Base-by-base conservation (phyloP, 192 early-diverging fungal genomes). In the Coemansia sp. region DNA sequence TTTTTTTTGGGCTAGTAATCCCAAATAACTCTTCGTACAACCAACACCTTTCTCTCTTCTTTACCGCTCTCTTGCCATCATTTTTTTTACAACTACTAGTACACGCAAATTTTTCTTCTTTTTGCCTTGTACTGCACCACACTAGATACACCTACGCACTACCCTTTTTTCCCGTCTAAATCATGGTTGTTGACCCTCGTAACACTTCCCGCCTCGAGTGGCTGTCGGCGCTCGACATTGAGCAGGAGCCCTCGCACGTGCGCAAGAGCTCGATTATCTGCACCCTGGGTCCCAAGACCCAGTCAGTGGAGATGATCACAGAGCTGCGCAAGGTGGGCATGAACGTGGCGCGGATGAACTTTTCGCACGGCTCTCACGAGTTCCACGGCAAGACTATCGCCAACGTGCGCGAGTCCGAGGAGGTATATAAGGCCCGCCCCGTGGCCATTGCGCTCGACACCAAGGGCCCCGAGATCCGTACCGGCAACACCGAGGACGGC, bases 381-480 rank as follows among this genome's bases (percentile, higher is more conserved):
- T 91, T 90, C 84, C 89, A 92, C 85, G 84, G 88, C 76, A 86
- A 84, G 63, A 87, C 89, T 33, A 87, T 92, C 28, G 89, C 91
- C 69, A 91, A 90, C 73, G 90, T 88, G 46, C 88, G 90, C 62
- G 63, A 60, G 39, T 84, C 85, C 19, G 76, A 82, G 62, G 73
- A 77, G 53, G 67, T 77, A 32, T 70, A 65, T 53, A 76, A 72
- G 60, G 85, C 76, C 26, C 75, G 79, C 55, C 78, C 85, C 11
- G 79, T 86, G 26, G 92, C 86, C 38, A 91, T 93, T 73, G 92
- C 92, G 10, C 81, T 93, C 21, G 92, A 93, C 78, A 93, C 91
- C 69, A 94, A 94, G 82, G 92, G 92, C 33, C 92, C 92, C 32
- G 92, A 94, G 85, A 94, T 94, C 84, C 91, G 93, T 55, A 94